Conservation (phyloP, 2,329 filamentous ascomycete species). For the Emergomyces pasteurianus region DNA sequence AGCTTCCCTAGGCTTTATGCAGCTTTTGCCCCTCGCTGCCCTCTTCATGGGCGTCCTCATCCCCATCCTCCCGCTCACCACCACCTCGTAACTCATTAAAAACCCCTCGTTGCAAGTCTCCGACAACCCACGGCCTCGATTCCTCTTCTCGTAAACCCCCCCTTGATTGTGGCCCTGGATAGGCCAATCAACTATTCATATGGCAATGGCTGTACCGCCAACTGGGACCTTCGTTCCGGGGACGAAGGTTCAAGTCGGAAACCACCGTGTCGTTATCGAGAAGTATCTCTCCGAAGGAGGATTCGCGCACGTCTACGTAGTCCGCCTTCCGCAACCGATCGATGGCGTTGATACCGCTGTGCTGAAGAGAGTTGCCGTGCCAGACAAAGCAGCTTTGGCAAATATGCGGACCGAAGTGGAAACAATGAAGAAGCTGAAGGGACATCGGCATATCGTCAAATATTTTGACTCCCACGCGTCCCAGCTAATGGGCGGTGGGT, state of each 20-base stretch:
- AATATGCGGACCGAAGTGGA: conserved; percentile 98
- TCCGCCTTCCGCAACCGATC: conserved; percentile 66
- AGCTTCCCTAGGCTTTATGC: neutral
- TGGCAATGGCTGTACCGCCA: conserved; percentile 34
- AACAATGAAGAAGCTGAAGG: conserved; percentile 99
- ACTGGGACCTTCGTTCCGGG: conserved; percentile 82
- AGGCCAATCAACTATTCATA: conserved; percentile 18
- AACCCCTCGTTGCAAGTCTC: neutral
- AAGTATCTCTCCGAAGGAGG: conserved; percentile 97
- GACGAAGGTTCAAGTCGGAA: conserved; percentile 92
- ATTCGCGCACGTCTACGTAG: conserved; percentile 96
- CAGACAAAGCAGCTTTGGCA: conserved; percentile 85
- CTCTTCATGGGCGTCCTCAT: neutral
- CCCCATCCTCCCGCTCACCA: neutral
- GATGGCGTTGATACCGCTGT: conserved; percentile 73
- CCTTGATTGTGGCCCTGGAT: neutral
- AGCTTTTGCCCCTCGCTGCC: neutral
- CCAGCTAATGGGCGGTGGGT: conserved; percentile 81
- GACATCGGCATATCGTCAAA: conserved; percentile 88
- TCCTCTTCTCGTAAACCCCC: neutral
- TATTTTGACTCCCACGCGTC: conserved; percentile 98
- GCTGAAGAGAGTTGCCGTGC: conserved; percentile 88
- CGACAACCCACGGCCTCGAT: neutral
- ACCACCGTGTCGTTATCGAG: conserved; percentile 84
- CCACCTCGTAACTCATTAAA: neutral